Evolutionary conservation across 345 rosid species (phyloP).

Genomic region (Aurinia saxatilis): DNA sequence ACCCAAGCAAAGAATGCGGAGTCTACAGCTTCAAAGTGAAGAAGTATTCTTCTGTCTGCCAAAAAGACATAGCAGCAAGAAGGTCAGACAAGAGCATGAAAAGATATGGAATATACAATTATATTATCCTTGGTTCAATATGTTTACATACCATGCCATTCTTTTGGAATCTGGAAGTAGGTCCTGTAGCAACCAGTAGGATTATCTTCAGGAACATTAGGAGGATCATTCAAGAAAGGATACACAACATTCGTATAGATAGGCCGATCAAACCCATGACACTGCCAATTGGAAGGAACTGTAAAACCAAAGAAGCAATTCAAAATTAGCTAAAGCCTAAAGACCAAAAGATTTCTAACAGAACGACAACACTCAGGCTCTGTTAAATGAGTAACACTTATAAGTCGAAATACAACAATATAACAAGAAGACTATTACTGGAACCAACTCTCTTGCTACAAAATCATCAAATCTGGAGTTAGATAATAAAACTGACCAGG

Average conservation of each 20-base stretch:
- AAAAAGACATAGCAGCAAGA: conserved; percentile 6
- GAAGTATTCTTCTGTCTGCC: conserved; percentile 82
- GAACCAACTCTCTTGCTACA: conserved; percentile 1
- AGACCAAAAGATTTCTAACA: not conserved
- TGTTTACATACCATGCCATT: conserved; percentile 66
- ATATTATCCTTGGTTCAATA: not conserved
- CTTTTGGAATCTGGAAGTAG: conserved; percentile 66
- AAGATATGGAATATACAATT: not conserved
- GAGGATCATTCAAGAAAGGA: conserved; percentile 80
- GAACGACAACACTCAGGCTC: not conserved
- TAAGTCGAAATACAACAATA: not conserved
- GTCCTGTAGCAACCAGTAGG: conserved; percentile 96
- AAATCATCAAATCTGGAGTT: not conserved
- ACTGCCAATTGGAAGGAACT: conserved; percentile 99
- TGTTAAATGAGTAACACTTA: not conserved
- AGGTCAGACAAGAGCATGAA: not conserved
- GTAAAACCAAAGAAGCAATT: conserved; percentile 27
- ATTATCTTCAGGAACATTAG: conserved; percentile 66
- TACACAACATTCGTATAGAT: conserved; percentile 76
- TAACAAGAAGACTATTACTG: not conserved
- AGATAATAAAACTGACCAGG: conserved; percentile 46
- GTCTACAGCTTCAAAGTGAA: conserved; percentile 98
- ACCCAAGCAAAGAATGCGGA: conserved; percentile 94
- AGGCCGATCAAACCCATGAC: conserved; percentile 94
- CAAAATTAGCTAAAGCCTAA: conserved; percentile 22